phyloP scores from a whole-genome alignment of 495 filamentous ascomycete species.

The Stereocaulon alpinum region DNA sequence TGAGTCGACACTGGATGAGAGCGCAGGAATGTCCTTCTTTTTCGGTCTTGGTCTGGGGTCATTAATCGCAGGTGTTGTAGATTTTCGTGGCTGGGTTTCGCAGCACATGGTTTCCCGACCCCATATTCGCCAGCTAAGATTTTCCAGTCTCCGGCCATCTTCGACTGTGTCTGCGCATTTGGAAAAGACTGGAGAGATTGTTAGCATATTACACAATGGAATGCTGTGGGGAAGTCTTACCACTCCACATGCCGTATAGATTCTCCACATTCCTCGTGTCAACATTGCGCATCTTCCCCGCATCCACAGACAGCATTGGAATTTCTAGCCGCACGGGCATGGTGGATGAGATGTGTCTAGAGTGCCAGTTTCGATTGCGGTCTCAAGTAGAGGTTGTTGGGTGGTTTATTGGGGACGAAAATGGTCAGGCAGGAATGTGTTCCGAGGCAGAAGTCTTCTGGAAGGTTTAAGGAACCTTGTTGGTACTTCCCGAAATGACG shows the following conservation, averaged over 20 bases:
- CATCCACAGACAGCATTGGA: conserved; percentile 72
- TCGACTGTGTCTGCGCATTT: conserved; percentile 92
- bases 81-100: conserved; percentile 46
- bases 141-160: conserved; percentile 84
- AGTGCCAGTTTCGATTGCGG: not conserved
- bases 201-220: conserved; percentile 1
- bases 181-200: conserved; percentile 63
- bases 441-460: not conserved
- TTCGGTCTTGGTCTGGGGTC: conserved; percentile 35
- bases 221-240: conserved; percentile 43
- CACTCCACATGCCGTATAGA: conserved; percentile 96
- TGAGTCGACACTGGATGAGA: conserved; percentile 89
- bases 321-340: conserved; percentile 57
- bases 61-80: conserved; percentile 33
- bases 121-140: conserved; percentile 94
- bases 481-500: not conserved
- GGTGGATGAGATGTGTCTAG: conserved; percentile 3
- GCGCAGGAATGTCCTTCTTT: conserved; percentile 57
- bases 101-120: conserved; percentile 94
- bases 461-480: not conserved
- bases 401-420: not conserved
- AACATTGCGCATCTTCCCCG: conserved; percentile 81
- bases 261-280: conserved; percentile 88
- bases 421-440: not conserved
- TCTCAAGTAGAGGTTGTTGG: not conserved